Percentiles rank a stretch among this genome's conserved stretches.
Evolutionary conservation across 139 green algal species (phyloP).

Genomic region (Astrephomene gubernaculifera): DNA sequence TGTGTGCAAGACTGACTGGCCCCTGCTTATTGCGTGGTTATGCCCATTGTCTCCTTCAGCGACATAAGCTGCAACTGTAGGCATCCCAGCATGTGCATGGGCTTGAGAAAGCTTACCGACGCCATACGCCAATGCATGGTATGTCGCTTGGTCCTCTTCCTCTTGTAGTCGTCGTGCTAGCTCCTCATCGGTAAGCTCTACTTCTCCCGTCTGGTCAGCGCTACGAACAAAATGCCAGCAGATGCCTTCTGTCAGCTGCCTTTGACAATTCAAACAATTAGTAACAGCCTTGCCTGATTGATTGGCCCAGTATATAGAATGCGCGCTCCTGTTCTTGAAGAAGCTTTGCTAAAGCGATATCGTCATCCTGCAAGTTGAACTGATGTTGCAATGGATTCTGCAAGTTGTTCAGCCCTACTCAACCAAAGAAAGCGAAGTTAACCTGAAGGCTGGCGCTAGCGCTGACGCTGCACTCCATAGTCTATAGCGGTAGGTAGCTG

Average conservation of each 20-base stretch:
- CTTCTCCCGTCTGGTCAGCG: not conserved
- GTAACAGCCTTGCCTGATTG: not conserved
- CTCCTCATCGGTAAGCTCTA: constrained; percentile 20
- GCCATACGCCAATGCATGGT: constrained; percentile 4
- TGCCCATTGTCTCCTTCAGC: no score
- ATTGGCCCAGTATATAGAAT: not conserved
- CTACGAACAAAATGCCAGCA: no score
- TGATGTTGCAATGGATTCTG: not conserved
- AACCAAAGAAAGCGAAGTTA: no score
- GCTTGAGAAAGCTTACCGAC: no score
- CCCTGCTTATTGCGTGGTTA: no score
- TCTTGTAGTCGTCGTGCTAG: constrained; percentile 14
- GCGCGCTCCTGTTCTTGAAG: constrained; percentile 48
- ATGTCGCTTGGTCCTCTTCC: constrained; percentile 5
- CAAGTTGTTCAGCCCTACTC: no score
- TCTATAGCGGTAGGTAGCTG: no score
- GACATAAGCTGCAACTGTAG: no score
- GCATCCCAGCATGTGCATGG: no score
- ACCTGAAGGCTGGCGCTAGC: no score
- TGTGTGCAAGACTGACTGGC: no score
- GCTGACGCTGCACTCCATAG: no score
- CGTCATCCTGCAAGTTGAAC: constrained; percentile 39
- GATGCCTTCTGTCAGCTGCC: not conserved
- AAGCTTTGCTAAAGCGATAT: constrained; percentile 25
- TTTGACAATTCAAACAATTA: not conserved